Evolutionary conservation across 1,139 yeast species (phyloP).

Genomic region (Nakaseomyces uthaithaninus): DNA sequence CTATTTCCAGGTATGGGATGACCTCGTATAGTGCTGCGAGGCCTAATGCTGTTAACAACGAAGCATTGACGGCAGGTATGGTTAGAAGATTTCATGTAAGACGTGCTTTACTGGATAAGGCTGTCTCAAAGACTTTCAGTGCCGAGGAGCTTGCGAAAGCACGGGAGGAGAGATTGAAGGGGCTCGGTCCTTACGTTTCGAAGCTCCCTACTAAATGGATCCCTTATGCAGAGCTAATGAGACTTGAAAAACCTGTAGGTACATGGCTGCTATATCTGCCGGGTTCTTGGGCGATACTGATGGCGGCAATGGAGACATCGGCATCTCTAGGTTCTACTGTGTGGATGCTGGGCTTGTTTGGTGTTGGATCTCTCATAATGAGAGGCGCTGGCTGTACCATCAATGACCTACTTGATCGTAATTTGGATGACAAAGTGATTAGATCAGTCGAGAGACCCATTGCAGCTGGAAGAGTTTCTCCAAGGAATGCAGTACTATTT

Average conservation of each 20-base stretch:
- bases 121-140: conserved; percentile 35
- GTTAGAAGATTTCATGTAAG: not conserved
- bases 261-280: conserved; percentile 78
- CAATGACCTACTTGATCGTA: conserved; percentile 78
- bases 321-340: conserved; percentile 61
- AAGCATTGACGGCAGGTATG: not conserved
- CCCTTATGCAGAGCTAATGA: conserved; percentile 86
- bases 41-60: not conserved
- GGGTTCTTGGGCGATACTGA: conserved; percentile 46
- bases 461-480: conserved; percentile 74
- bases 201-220: conserved; percentile 62
- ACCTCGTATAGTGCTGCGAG: not conserved
- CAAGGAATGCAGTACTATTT: conserved; percentile 64
- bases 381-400: conserved; percentile 98
- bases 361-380: conserved; percentile 82
- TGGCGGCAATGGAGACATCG: conserved; percentile 69
- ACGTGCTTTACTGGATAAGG: not conserved
- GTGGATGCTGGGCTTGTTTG: conserved; percentile 56
- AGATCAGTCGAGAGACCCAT: conserved; percentile 86
- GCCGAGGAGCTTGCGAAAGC: conserved; percentile 52
- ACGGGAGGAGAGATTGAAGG: conserved; percentile 46
- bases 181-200: conserved; percentile 51
- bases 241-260: conserved; percentile 92
- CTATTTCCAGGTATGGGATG: not conserved
- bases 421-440: conserved; percentile 76